A percentile compares a stretch with the other conserved stretches of the same genome.
Conservation (phyloP, 768 basidiomycete species). For the Hortiboletus flavorubellus region DNA sequence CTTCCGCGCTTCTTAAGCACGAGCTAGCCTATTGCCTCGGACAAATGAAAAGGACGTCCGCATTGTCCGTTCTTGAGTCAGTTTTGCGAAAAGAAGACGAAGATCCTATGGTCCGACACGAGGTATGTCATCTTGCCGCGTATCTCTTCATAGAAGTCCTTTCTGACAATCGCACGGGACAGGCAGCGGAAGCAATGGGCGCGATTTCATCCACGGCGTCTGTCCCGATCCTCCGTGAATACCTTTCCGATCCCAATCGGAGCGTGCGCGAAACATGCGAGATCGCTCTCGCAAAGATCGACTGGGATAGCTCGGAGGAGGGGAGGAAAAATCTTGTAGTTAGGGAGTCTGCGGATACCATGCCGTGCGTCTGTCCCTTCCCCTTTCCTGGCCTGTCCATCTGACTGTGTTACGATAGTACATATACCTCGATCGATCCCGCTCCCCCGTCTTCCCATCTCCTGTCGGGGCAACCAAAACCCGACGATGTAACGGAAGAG, state of each 20-base stretch:
- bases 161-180: constrained; percentile 16
- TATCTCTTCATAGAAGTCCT: neutral
- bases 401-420: constrained; percentile 34
- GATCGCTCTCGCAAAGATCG: constrained; percentile 92
- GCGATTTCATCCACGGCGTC: constrained; percentile 76
- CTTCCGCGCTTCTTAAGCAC: constrained; percentile 90
- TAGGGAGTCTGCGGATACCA: constrained; percentile 29
- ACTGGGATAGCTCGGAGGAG: constrained; percentile 84
- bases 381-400: neutral
- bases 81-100: constrained; percentile 69
- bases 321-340: constrained; percentile 46
- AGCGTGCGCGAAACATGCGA: constrained; percentile 94
- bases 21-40: constrained; percentile 97
- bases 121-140: constrained; percentile 48
- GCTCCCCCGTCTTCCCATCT: constrained; percentile 75
- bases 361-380: constrained; percentile 33
- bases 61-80: constrained; percentile 73
- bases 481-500: constrained; percentile 45
- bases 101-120: constrained; percentile 97
- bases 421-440: constrained; percentile 84
- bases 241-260: constrained; percentile 65
- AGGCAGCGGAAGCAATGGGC: constrained; percentile 99
- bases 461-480: constrained; percentile 50
- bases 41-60: constrained; percentile 73
- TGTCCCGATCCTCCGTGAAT: constrained; percentile 66